Percentiles rank a stretch among this genome's conserved stretches.
phyloP scores from a whole-genome alignment of 2,329 filamentous ascomycete genomes.

The Aureobasidium sp. region DNA sequence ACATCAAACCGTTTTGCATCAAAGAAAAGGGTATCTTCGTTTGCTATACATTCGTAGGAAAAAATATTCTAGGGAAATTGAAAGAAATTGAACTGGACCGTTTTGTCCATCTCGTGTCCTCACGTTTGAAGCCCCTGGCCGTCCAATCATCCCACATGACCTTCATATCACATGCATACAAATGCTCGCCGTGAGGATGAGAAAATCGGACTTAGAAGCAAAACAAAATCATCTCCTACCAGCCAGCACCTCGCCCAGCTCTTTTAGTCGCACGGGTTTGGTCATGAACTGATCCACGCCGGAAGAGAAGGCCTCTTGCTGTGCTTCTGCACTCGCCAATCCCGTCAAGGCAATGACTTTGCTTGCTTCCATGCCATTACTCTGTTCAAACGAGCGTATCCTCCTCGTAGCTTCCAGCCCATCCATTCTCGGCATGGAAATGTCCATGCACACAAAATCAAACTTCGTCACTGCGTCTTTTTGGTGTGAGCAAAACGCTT shows the following conservation, averaged over 20 bases:
- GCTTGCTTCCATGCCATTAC: neutral
- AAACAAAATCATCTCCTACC: neutral
- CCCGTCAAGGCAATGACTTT: constrained; percentile 23
- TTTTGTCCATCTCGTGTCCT: neutral
- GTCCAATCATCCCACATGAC: neutral
- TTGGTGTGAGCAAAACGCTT: constrained; percentile 28
- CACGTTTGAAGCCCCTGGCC: neutral
- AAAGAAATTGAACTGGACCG: neutral
- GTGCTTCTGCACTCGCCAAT: constrained; percentile 21
- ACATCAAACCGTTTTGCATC: neutral
- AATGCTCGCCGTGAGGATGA: neutral
- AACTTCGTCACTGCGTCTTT: neutral
- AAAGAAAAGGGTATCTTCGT: neutral
- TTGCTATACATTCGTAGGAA: neutral
- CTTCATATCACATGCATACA: neutral
- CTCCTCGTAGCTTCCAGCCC: constrained; percentile 11
- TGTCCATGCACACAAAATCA: constrained; percentile 40
- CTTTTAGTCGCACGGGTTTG: constrained; percentile 20
- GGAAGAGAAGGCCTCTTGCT: constrained; percentile 20
- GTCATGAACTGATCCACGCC: constrained; percentile 25
- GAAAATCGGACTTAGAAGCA: too few relatives aligned
- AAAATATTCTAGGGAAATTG: neutral
- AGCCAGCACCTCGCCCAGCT: constrained; percentile 3
- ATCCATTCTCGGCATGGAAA: constrained; percentile 14
- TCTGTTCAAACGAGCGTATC: constrained; percentile 14